These are phyloP conservation scores for Suillus weaverae DNA, from an alignment of 768 basidiomycete species.

Conservation along the genomic window DNA sequence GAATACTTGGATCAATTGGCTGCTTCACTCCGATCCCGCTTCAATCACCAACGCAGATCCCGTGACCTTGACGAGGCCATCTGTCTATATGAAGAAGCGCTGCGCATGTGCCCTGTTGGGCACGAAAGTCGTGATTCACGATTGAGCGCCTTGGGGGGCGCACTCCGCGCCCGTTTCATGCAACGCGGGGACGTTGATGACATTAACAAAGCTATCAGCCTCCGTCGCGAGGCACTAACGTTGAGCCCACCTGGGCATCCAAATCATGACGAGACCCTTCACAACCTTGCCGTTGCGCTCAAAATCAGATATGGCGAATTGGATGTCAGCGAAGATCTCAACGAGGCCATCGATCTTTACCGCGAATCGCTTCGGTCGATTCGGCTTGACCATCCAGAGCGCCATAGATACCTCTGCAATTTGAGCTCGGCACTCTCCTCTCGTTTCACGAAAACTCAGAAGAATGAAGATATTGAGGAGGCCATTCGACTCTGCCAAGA, in stretches of 20 bases:
- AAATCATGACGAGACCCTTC: not conserved
- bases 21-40: not conserved
- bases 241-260: not conserved
- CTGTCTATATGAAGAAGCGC: not conserved
- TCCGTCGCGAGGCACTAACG: not conserved
- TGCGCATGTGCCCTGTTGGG: not conserved
- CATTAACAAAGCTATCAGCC: not conserved
- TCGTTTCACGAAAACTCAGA: not conserved
- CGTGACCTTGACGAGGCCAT: not conserved
- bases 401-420: not conserved
- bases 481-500: not conserved
- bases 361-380: not conserved
- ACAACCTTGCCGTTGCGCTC: not conserved
- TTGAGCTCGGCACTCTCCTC: not conserved
- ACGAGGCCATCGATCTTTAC: not conserved
- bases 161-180: accelerated
- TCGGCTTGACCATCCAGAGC: not conserved
- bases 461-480: not conserved
- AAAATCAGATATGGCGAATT: not conserved
- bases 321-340: not conserved
- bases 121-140: not conserved
- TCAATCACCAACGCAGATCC: not conserved
- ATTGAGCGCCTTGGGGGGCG: not conserved
- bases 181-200: no score
- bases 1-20: not conserved